A percentile compares a stretch with the other conserved stretches of the same genome.
These are phyloP conservation scores for Plasmopara viticola DNA, from an alignment of 352 stramenopile species.

Conservation along the genomic window DNA sequence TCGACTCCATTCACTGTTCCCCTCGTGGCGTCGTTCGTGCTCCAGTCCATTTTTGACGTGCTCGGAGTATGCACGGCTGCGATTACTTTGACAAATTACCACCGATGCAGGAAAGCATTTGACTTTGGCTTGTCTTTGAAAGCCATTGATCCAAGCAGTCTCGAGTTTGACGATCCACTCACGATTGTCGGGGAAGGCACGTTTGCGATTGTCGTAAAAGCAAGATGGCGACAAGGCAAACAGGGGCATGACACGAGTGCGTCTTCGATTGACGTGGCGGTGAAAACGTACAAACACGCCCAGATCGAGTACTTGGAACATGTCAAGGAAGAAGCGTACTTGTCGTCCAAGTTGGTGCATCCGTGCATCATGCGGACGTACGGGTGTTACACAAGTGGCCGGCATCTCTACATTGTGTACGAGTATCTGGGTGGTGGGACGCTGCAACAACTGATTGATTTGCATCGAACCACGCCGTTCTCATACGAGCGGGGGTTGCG, in stretches of 20 bases:
- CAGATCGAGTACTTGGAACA: slow-evolving; percentile 71
- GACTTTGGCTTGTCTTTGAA: slow-evolving; percentile 77
- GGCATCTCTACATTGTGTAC: slow-evolving; percentile 79
- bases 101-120: slow-evolving; percentile 61
- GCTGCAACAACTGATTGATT: slow-evolving; percentile 68
- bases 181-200: slow-evolving; percentile 77
- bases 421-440: slow-evolving; percentile 77
- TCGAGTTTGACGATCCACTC: slow-evolving; percentile 74
- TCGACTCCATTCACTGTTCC: slow-evolving; percentile 25
- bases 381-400: slow-evolving; percentile 71
- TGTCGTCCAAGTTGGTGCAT: slow-evolving; percentile 72
- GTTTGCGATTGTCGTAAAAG: slow-evolving; percentile 72
- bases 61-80: slow-evolving; percentile 55
- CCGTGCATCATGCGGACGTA: slow-evolving; percentile 83
- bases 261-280: slow-evolving; percentile 57
- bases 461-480: slow-evolving; percentile 29
- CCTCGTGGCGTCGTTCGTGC: slow-evolving; percentile 28
- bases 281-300: slow-evolving; percentile 79
- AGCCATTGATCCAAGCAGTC: slow-evolving; percentile 63
- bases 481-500: slow-evolving; percentile 60
- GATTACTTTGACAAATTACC: slow-evolving; percentile 73
- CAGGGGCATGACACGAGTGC: slow-evolving; percentile 34
- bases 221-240: slow-evolving; percentile 54
- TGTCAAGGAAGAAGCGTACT: slow-evolving; percentile 77
- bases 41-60: slow-evolving; percentile 68